Percentiles rank a stretch among this genome's conserved stretches.
Conservation (phyloP, 495 filamentous ascomycete genomes). For the Lophiotrema nucula region DNA sequence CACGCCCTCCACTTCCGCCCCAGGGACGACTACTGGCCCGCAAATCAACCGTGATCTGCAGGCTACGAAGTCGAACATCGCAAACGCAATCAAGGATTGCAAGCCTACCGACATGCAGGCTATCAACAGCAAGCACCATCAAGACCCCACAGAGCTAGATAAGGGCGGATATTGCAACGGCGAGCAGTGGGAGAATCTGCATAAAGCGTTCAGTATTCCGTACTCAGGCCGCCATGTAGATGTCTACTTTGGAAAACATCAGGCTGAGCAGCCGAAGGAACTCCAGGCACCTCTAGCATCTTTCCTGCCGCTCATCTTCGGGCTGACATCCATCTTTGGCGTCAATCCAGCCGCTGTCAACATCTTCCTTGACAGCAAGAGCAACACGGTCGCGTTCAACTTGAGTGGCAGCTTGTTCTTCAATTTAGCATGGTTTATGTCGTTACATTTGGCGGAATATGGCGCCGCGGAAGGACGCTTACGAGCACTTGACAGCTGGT, state of each 20-base stretch:
- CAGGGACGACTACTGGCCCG: conserved; percentile 42
- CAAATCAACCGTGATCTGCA: conserved; percentile 47
- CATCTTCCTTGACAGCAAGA: conserved; percentile 79
- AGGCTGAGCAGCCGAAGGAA: conserved; percentile 10
- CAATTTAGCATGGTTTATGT: conserved; percentile 83
- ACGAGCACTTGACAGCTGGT: conserved; percentile 82
- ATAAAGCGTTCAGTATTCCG: conserved; percentile 65
- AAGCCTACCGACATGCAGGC: conserved; percentile 61
- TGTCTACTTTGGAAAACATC: conserved; percentile 49
- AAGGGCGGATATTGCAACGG: conserved; percentile 81
- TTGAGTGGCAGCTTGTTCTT: conserved; percentile 82
- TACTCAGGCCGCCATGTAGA: conserved; percentile 56
- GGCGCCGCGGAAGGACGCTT: conserved; percentile 22
- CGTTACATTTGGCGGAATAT: conserved; percentile 60
- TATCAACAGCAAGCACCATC: conserved; percentile 27
- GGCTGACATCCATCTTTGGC: conserved; percentile 68
- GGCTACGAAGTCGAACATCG: conserved; percentile 53
- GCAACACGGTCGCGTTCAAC: conserved; percentile 92
- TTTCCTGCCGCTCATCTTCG: conserved; percentile 70
- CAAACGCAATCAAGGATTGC: conserved; percentile 77
- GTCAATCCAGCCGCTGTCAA: conserved; percentile 62
- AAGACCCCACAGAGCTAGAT: conserved; percentile 65
- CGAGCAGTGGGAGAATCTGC: conserved; percentile 74
- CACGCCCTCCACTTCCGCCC: conserved; percentile 37
- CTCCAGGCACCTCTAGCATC: conserved; percentile 53